Base-by-base conservation (phyloP, 352 stramenopile genomes). In the Phytophthora sojae region DNA sequence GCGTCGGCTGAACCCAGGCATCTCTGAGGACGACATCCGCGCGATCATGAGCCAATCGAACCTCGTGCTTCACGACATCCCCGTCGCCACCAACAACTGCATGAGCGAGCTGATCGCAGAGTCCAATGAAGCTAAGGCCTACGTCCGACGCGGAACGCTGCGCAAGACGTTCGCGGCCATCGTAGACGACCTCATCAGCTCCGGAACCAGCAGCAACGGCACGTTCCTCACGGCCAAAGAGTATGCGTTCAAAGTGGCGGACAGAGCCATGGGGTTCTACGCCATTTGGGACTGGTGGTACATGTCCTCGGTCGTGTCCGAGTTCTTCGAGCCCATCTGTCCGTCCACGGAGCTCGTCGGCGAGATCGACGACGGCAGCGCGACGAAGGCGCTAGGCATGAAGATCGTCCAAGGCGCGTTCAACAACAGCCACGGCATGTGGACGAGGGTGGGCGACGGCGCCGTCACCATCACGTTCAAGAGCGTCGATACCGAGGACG, bases 251-350 rank as follows among this genome's bases (percentile, higher is more conserved):
- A 74, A 62, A 51, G 76, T 88, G 32, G 68, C 79, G 30, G 75
- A 88, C 51, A 49, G 80, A 62, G 75, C 75, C 7, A 75, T 90
- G 30, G 73, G 62, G 4, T 69, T 75, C 14, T 79, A 83, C 62
- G 35, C 80, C 4, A 75, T 81, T 50, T 88, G 80, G 60, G 78
- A 88, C 44, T 67, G 67, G 4, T 84, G 70, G 44, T 83, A 82
- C 21, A n/a, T 90, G 21, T 79, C 80, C 14, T 62, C 58, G 4
- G 69, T 90, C 58, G 64, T 77, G 35, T 72, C 77, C 19, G 73
- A 86, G 32, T 90, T 77, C 25, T 64, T 90, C 15, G 70, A 90
- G 60, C 69, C 80, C 2, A 75, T 88, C 57, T 88, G 82, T 21
- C 73, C 71, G 0, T 75, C 75, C 15, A 83, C 82, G 3, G 58